Evolutionary conservation across 192 early-diverging fungal genomes (phyloP), one percentile per base, ranked within the genome.

Genomic region (Spinellus fusiger): DNA sequence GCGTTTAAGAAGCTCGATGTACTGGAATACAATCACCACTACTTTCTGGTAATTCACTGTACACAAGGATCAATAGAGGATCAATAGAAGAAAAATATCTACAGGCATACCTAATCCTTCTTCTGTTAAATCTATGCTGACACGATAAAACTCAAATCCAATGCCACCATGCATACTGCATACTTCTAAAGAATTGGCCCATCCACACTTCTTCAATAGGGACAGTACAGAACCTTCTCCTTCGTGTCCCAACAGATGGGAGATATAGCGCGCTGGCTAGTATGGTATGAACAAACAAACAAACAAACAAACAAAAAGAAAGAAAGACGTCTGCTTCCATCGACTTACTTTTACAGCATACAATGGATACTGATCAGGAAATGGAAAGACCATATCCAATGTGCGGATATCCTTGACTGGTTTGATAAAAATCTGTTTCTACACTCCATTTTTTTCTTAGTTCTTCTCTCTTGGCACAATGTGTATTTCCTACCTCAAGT

Each of bases 231-330:
- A 95, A 7, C 96, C 96, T 37, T 77, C 73, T 23, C 87, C 87
- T 73, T 96, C 94, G 71, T 96, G 93, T 1, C 94, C 94, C 65
- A 98, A 85, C 46, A 96, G 80, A 65, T 93, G 93, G 10, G 88
- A 85, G 31, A 91, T 59, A 68, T 96, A 96, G 8, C 77, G 61
- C 9, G 77, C 77, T 27, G 94, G 90, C 71, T 90, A 46, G 35
- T n/a, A n/a, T n/a, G n/a, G n/a, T n/a, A n/a, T n/a, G 31, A 23
- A 55, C 13, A n/a, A n/a, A n/a, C 56, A 27, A 18, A 38, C 29
- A 29, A 18, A 62, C 22, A n/a, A n/a, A n/a, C n/a, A n/a, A n/a
- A n/a, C n/a, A n/a, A n/a, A n/a, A n/a, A n/a, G n/a, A n/a, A n/a
- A n/a, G n/a, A n/a, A n/a, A n/a, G n/a, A n/a, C n/a, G n/a, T n/a